phyloP scores from a whole-genome alignment of 768 basidiomycete species.

The Xerocomellus intermedius region DNA sequence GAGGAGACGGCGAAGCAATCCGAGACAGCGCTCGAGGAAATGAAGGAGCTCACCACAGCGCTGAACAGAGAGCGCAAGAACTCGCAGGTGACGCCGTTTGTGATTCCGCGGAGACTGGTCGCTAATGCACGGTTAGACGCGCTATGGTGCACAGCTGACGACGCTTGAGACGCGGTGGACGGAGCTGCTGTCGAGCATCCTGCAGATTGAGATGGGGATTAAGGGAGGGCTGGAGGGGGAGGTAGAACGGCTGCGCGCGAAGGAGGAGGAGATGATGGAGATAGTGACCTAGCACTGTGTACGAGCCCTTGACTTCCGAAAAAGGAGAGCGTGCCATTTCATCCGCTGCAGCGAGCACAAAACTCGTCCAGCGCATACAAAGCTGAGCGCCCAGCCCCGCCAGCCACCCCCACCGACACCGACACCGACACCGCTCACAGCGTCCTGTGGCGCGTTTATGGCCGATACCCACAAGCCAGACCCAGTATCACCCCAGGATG shows the following conservation, averaged over 20 bases:
- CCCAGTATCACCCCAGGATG: constrained; percentile 39
- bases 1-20: constrained; percentile 73
- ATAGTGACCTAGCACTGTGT: too few species aligned
- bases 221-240: constrained; percentile 86
- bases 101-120: not conserved
- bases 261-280: constrained; percentile 53
- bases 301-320: constrained; percentile 10
- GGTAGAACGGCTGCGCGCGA: constrained; percentile 56
- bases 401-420: not conserved
- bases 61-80: constrained; percentile 90
- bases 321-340: constrained; percentile 27
- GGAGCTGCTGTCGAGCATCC: constrained; percentile 81
- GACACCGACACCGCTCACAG: constrained; percentile 31
- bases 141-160: constrained; percentile 74
- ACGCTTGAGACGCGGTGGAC: constrained; percentile 89
- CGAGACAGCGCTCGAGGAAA: constrained; percentile 71
- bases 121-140: constrained; percentile 49
- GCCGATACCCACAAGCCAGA: constrained; percentile 57
- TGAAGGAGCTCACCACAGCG: constrained; percentile 76
- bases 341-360: constrained; percentile 11
- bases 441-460: constrained; percentile 81
- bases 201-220: constrained; percentile 90
- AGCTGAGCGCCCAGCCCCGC: constrained; percentile 6
- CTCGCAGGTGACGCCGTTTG: constrained; percentile 52
- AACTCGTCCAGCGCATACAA: not conserved